Evolutionary conservation across 2,329 filamentous ascomycete genomes (phyloP).

Genomic region (Fusarium avenaceum): DNA sequence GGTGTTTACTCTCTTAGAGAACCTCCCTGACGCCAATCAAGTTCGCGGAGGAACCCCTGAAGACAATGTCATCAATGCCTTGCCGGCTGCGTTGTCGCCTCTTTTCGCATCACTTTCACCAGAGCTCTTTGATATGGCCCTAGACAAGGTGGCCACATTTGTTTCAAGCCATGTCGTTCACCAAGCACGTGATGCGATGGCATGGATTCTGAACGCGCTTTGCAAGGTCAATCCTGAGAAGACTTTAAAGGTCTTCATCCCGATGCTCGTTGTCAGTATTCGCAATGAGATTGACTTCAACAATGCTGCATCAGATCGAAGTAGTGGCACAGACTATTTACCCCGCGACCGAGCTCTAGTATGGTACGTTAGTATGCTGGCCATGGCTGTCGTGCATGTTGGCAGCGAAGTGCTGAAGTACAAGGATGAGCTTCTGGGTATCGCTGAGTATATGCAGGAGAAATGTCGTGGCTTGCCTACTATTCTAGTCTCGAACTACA

Average conservation of each 20-base stretch:
- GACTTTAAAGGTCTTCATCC: conserved; percentile 89
- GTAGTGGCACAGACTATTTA: conserved; percentile 91
- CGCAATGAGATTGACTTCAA: conserved; percentile 98
- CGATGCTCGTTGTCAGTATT: conserved; percentile 90
- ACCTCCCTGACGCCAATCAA: conserved; percentile 89
- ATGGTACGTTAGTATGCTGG: conserved; percentile 97
- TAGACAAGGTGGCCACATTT: conserved; percentile 93
- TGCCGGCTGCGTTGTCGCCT: conserved; percentile 91
- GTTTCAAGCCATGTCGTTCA: conserved; percentile 95
- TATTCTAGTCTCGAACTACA: conserved; percentile 96
- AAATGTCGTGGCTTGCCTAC: conserved; percentile 94
- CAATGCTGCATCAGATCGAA: conserved; percentile 93
- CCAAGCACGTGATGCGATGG: conserved; percentile 96
- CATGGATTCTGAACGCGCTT: conserved; percentile 95
- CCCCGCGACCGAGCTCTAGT: conserved; percentile 93
- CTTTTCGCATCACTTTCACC: conserved; percentile 91
- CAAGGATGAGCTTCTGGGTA: conserved; percentile 88
- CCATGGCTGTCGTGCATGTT: conserved; percentile 98
- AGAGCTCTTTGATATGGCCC: conserved; percentile 89
- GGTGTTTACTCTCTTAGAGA: conserved; percentile 95
- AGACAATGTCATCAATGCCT: conserved; percentile 95
- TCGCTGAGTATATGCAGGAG: conserved; percentile 96
- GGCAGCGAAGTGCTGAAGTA: conserved; percentile 90
- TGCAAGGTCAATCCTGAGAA: conserved; percentile 97
- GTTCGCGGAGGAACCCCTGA: conserved; percentile 92